Conservation (phyloP, 176 grass and related monocot genomes). For the Eragrostis curvula region DNA sequence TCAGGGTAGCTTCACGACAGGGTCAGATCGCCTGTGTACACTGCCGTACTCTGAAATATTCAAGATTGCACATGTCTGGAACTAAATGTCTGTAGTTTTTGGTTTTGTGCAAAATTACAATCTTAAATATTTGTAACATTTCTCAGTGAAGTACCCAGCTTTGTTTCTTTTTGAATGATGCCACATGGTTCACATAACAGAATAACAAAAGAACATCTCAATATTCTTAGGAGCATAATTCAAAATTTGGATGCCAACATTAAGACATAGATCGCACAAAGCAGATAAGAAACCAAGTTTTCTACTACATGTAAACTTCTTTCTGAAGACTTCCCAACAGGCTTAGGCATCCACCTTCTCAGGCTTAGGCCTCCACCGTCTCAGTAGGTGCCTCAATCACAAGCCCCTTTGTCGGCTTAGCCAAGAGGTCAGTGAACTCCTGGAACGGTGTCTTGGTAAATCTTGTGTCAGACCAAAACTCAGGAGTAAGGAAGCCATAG, state of each 20-base stretch:
- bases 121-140: too few relatives aligned
- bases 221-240: slow-evolving; percentile 7
- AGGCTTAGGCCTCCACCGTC: slow-evolving; percentile 47
- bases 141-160: too few relatives aligned
- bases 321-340: neutral
- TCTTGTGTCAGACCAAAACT: slow-evolving; percentile 67
- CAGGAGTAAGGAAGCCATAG: slow-evolving; percentile 60
- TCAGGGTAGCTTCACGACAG: too few relatives aligned
- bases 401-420: slow-evolving; percentile 54
- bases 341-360: slow-evolving; percentile 52
- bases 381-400: slow-evolving; percentile 53
- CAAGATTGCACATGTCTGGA: too few relatives aligned
- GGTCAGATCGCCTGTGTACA: too few relatives aligned
- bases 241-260: slow-evolving; percentile 21
- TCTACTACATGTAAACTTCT: neutral
- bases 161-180: neutral
- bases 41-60: too few relatives aligned
- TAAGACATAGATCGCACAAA: neutral
- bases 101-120: too few relatives aligned
- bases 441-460: slow-evolving; percentile 55
- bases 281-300: neutral
- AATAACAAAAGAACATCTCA: neutral
- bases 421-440: slow-evolving; percentile 60
- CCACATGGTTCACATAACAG: neutral
- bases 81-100: too few relatives aligned